phyloP scores from a whole-genome alignment of 495 filamentous ascomycete genomes.

The Podospora anserina region DNA sequence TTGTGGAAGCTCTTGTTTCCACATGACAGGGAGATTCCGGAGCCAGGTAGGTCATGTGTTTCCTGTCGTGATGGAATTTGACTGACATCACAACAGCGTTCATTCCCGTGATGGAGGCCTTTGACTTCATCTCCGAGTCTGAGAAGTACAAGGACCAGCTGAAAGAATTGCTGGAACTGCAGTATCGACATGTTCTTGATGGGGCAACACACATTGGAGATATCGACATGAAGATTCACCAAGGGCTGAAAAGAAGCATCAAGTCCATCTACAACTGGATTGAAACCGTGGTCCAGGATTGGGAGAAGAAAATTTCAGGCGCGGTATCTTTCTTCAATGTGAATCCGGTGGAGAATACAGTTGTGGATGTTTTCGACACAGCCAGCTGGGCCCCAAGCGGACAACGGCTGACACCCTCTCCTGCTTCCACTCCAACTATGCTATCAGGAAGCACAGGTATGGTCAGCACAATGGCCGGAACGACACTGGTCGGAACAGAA shows the following conservation, averaged over 20 bases:
- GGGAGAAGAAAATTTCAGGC: slow-evolving; percentile 26
- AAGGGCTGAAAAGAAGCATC: slow-evolving; percentile 29
- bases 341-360: slow-evolving; percentile 7
- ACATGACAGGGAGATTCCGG: slow-evolving; percentile 23
- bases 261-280: slow-evolving; percentile 33
- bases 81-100: slow-evolving; percentile 18
- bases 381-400: slow-evolving; percentile 22
- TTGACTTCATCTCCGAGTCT: slow-evolving; percentile 32
- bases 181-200: slow-evolving; percentile 30
- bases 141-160: slow-evolving; percentile 25
- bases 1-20: slow-evolving; percentile 33
- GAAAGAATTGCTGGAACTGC: slow-evolving; percentile 30
- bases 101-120: slow-evolving; percentile 35
- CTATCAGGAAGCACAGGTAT: slow-evolving; percentile 4
- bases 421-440: slow-evolving; percentile 28
- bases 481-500: slow-evolving; percentile 4
- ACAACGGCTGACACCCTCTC: slow-evolving; percentile 26
- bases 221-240: slow-evolving; percentile 28
- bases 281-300: slow-evolving; percentile 31
- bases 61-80: background rate
- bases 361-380: slow-evolving; percentile 7
- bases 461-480: background rate
- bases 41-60: slow-evolving; percentile 23
- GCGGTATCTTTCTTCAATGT: slow-evolving; percentile 22
- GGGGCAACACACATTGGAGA: slow-evolving; percentile 17